Conservation (phyloP, 1,139 yeast species). For the Yamadazyma dushanensis region DNA sequence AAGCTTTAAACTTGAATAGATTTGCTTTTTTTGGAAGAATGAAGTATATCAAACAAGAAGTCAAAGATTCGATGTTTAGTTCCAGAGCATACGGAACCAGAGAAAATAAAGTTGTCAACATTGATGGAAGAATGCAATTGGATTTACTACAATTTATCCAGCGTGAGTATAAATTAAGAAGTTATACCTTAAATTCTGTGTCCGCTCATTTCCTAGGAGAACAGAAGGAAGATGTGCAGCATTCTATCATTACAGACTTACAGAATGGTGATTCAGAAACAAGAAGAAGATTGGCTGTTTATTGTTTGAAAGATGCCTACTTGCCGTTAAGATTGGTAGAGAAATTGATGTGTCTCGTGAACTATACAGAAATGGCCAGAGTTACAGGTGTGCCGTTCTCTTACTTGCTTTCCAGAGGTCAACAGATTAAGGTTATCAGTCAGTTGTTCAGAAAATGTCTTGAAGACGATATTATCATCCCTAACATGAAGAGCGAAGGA, state of each 20-base stretch:
- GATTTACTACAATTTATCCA: slow-evolving; percentile 92
- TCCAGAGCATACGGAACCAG: slow-evolving; percentile 97
- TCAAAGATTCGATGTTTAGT: slow-evolving; percentile 79
- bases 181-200: slow-evolving; percentile 93
- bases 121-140: slow-evolving; percentile 94
- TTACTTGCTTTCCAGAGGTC: slow-evolving; percentile 85
- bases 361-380: slow-evolving; percentile 98
- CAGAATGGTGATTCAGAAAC: slow-evolving; percentile 93
- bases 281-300: slow-evolving; percentile 91
- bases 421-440: slow-evolving; percentile 94
- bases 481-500: slow-evolving; percentile 85
- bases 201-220: slow-evolving; percentile 93
- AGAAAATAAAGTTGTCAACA: slow-evolving; percentile 86
- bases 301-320: slow-evolving; percentile 95
- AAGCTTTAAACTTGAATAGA: slow-evolving; percentile 59
- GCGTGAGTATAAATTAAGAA: slow-evolving; percentile 90
- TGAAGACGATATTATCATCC: slow-evolving; percentile 81
- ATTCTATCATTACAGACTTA: slow-evolving; percentile 90
- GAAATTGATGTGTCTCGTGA: slow-evolving; percentile 92
- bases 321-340: slow-evolving; percentile 85
- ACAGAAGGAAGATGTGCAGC: slow-evolving; percentile 98
- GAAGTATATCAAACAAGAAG: slow-evolving; percentile 65
- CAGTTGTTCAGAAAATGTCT: slow-evolving; percentile 92
- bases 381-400: slow-evolving; percentile 99
- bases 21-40: slow-evolving; percentile 91